Base-by-base conservation (phyloP, 2,329 filamentous ascomycete species). In the Alternaria sp. region DNA sequence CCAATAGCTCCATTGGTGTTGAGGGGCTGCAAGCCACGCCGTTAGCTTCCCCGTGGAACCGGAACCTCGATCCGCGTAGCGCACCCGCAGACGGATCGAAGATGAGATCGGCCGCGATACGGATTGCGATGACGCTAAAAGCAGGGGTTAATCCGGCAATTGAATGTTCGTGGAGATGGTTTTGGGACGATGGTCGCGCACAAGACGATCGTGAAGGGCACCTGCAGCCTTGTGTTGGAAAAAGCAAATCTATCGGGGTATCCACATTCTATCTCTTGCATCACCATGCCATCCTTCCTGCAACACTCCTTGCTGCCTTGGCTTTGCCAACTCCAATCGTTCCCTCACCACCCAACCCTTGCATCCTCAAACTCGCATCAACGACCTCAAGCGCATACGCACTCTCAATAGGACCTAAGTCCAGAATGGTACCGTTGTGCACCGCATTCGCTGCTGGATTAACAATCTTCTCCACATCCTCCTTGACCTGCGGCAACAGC, bases 341-440 rank as follows among this genome's bases (percentile, higher is more conserved):
- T 0, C 70, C 71, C 21, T 57, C 51, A 19, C 66, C 69, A 23
- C 56, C 60, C 6, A 60, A 9, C 5, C 63, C 71, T 36, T 69
- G 69, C n/a, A 65, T 55, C 49, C 65, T 62, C 54, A 71, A 25
- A 11, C 67, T 68, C 28, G 72, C 72, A 57, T 62, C 61, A 6
- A 68, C 62, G 8, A 68, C 57, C 59, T 74, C 72, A 6, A 74
- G 56, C 21, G 57, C 56, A 15, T 66, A 67, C 17, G 69, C 69
- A 12, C 67, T 57, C 5, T 63, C 61, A 50, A 73, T 73, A 40
- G 63, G 61, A 0, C 62, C 65, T 21, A 63, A 19, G 0, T 46
- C 62, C 44, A 64, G 57, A 21, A 40, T 51, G 21, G 54, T 60
- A 9, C 51, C 58, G 5, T 58, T 58, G 26, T 66, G 66, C 21